Conservation (phyloP, 306 rosid species). For the Quercus berberidifolia region DNA sequence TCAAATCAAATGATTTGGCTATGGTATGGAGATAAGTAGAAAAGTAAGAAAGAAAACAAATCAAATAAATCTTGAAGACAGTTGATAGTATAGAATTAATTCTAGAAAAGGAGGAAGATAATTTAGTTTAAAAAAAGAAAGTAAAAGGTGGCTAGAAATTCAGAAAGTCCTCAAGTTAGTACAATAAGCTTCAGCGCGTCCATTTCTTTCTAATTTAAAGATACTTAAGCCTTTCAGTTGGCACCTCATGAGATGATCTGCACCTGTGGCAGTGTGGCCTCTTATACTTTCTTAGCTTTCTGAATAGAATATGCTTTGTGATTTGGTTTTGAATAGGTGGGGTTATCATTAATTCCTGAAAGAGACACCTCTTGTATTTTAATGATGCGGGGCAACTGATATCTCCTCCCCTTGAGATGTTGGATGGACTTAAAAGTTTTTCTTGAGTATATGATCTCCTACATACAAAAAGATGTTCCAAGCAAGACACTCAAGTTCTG, state of each 20-base stretch:
- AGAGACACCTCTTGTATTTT: conserved; percentile 80
- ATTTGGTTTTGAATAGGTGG: conserved; percentile 68
- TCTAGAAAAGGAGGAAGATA: not conserved
- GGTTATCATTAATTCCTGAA: conserved; percentile 63
- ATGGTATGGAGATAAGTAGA: not conserved
- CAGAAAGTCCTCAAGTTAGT: not conserved
- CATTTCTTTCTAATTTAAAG: conserved; percentile 9
- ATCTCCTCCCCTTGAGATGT: conserved; percentile 54
- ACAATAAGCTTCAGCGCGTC: not conserved
- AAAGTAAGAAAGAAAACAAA: not conserved
- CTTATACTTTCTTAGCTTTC: not conserved
- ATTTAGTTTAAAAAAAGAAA: not conserved
- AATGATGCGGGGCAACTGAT: conserved; percentile 55
- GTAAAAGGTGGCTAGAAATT: not conserved
- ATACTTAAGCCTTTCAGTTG: not conserved
- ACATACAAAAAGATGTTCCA: conserved; percentile 62
- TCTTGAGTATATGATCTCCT: conserved; percentile 49
- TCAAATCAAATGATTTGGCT: no score
- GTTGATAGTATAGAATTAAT: not conserved
- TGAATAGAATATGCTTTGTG: not conserved
- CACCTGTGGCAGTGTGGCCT: not conserved
- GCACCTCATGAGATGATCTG: not conserved
- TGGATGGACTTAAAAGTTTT: conserved; percentile 74
- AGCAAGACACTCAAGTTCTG: conserved; percentile 63
- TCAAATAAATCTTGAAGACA: not conserved